These are phyloP conservation scores for Powellomyces hirtus DNA, from an alignment of 192 early-diverging fungal genomes.

Conservation along the genomic window DNA sequence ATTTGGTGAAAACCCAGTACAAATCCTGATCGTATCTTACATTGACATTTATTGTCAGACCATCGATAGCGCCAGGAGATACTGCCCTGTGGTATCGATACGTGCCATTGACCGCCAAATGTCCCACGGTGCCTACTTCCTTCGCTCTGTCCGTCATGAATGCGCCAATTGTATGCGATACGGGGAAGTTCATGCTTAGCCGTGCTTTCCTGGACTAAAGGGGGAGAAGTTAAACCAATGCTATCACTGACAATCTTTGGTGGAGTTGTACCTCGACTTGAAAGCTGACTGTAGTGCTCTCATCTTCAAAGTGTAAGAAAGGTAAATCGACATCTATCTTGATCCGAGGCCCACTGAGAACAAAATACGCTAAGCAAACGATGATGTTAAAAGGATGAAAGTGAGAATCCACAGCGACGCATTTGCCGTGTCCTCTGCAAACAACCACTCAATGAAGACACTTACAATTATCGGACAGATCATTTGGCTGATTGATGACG, in stretches of 20 bases:
- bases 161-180: constrained; percentile 63
- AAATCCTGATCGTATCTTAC: constrained; percentile 4
- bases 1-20: background rate
- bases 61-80: constrained; percentile 19
- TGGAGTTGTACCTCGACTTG: constrained; percentile 44
- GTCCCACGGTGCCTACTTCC: constrained; percentile 42
- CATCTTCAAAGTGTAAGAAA: constrained; percentile 57
- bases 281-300: constrained; percentile 52
- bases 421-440: background rate
- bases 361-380: constrained; percentile 28
- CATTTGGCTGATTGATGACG: constrained; percentile 70
- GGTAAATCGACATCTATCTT: constrained; percentile 48
- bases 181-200: constrained; percentile 52
- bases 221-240: background rate
- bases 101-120: constrained; percentile 19
- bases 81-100: constrained; percentile 29
- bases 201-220: constrained; percentile 46
- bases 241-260: background rate
- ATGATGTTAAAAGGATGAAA: background rate
- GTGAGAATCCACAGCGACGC: constrained; percentile 3
- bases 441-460: too few species aligned
- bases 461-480: constrained; percentile 71
- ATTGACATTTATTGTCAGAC: constrained; percentile 20
- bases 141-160: constrained; percentile 53
- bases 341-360: constrained; percentile 36